Evolutionary conservation across 495 filamentous ascomycete genomes (phyloP), one percentile per base, ranked within the genome.

Genomic region (Penicillium steckii): DNA sequence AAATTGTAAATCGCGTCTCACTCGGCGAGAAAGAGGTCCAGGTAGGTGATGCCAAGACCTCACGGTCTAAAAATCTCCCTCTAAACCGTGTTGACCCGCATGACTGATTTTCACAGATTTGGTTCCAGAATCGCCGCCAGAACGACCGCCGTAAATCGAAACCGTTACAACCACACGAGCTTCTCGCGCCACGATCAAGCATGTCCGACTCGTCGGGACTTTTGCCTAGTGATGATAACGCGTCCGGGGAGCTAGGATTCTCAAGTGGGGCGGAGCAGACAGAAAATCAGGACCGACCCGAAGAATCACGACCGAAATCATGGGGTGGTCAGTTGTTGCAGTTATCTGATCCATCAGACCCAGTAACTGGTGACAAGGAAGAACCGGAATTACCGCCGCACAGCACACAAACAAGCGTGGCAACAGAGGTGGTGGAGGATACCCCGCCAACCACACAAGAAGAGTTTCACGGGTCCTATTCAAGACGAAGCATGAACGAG

Each of bases 121-220:
- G 95, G 95, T 99, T 99, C 71, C 95, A 97, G 66, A 99, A 99
- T 61, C 85, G 92, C 65, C 83, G 95, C 53, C 95, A 99, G 66
- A 95, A 91, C 71, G 86, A 91, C 61, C 84, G 95, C 48, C 83
- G 95, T 50, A 95, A 93, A 75, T 88, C 91, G 47, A 87, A 90
- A 53, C 94, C 94, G 22, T 76, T 96, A 17, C 80, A 90, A 24
- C 85, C 89, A 19, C 85, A 95, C 61, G 90, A 96, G 68, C 80
- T 95, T 23, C 76, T 82, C 10, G 80, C 78, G 23, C 79, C 85
- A 18, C 72, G 73, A 51, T 80, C 77, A 23, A 61, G 54, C 50
- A 56, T 58, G 52, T 43, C 69, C 56, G 81, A 80, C 52, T 75
- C 75, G 47, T 75, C 79, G 60, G 76, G 79, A 52, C 77, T 82